Percentiles rank a stretch among this genome's conserved stretches.
Evolutionary conservation across 2,329 filamentous ascomycete species (phyloP).

Genomic region (Diaporthe citriasiana): DNA sequence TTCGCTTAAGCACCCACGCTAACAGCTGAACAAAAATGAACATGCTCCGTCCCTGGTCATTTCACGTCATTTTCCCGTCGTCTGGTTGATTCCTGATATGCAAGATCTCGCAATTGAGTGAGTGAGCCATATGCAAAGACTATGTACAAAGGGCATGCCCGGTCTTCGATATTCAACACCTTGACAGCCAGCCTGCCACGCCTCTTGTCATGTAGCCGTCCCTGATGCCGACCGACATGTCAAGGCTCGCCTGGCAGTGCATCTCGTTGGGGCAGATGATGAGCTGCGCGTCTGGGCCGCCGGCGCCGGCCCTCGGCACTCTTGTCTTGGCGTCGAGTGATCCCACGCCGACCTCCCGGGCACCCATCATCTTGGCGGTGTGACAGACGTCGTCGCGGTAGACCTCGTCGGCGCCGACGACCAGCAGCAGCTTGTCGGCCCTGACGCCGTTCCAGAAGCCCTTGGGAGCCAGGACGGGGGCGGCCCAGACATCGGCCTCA

Average conservation of each 20-base stretch:
- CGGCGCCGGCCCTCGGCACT: not conserved
- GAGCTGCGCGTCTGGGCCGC: conserved; percentile 38
- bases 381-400: conserved; percentile 42
- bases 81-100: conserved; percentile 6
- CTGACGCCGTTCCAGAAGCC: conserved; percentile 41
- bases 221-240: conserved; percentile 40
- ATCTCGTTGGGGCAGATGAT: conserved; percentile 43
- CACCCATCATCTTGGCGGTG: conserved; percentile 42
- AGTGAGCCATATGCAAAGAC: not conserved
- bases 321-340: conserved; percentile 17
- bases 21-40: conserved; percentile 12
- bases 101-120: not conserved
- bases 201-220: conserved; percentile 37
- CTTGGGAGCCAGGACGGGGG: conserved; percentile 38
- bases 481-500: conserved; percentile 43
- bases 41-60: conserved; percentile 13
- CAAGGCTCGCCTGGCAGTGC: conserved; percentile 42
- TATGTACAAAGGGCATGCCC: conserved; percentile 25
- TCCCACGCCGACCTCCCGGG: conserved; percentile 16
- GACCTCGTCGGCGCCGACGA: conserved; percentile 43
- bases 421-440: conserved; percentile 40
- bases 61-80: conserved; percentile 5
- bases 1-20: not conserved
- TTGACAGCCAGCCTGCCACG: conserved; percentile 33
- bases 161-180: conserved; percentile 5